Evolutionary conservation across 2,329 filamentous ascomycete genomes (phyloP).

Genomic region (Sarocladium strictum): DNA sequence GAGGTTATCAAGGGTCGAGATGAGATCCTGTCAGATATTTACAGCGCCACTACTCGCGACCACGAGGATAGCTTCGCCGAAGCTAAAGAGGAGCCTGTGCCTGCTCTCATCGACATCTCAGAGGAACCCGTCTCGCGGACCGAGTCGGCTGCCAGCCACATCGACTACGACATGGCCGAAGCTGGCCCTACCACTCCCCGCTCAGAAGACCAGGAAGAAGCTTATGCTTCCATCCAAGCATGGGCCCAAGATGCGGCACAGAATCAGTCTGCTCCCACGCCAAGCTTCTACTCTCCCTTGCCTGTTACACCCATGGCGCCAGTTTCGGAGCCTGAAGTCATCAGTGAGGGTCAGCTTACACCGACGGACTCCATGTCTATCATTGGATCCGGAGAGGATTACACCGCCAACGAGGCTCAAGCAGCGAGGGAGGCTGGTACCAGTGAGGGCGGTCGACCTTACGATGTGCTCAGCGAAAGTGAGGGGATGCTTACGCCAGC

Average conservation of each 20-base stretch:
- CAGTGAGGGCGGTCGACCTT: constrained; percentile 31
- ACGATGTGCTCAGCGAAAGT: constrained; percentile 51
- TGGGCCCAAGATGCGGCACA: constrained; percentile 47
- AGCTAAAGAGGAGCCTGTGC: constrained; percentile 18
- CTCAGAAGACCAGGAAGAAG: constrained; percentile 38
- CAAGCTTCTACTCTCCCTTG: constrained; percentile 56
- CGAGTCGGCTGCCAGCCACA: constrained; percentile 26
- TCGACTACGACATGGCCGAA: constrained; percentile 26
- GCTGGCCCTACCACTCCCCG: constrained; percentile 46
- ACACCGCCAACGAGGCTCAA: constrained; percentile 25
- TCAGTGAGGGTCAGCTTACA: constrained; percentile 48
- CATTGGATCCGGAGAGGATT: constrained; percentile 45
- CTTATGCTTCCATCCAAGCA: constrained; percentile 57
- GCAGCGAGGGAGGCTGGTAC: constrained; percentile 24
- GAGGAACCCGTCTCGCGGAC: constrained; percentile 12
- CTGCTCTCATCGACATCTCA: constrained; percentile 28
- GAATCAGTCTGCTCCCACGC: constrained; percentile 25
- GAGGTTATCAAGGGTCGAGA: constrained; percentile 34
- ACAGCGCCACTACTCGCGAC: constrained; percentile 48
- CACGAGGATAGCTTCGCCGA: constrained; percentile 18
- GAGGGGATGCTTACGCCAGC: constrained; percentile 54
- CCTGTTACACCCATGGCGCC: constrained; percentile 44
- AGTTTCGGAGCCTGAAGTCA: constrained; percentile 41
- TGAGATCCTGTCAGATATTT: constrained; percentile 48
- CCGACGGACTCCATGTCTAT: constrained; percentile 54